Percentiles rank a stretch among this genome's conserved stretches.
These are phyloP conservation scores for Venturia asperata DNA, from an alignment of 2,329 filamentous ascomycete genomes.

Conservation along the genomic window DNA sequence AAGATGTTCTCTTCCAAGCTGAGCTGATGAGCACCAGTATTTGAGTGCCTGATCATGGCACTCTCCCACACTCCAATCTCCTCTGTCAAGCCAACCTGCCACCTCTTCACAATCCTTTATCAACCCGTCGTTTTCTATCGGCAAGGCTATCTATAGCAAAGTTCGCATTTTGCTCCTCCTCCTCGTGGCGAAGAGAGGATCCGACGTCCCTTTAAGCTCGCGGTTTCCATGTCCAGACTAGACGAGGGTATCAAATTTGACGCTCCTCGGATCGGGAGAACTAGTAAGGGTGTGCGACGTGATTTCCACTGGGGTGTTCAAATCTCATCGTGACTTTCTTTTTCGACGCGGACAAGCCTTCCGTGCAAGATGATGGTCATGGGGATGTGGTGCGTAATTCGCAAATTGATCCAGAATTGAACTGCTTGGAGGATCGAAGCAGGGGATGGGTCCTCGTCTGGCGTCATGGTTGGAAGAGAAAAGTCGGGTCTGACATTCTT, in stretches of 20 bases:
- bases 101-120: not conserved
- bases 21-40: not conserved
- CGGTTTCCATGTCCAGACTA: not conserved
- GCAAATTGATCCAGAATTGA: no score
- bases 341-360: not conserved
- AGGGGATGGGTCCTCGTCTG: not conserved
- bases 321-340: not conserved
- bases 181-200: not conserved
- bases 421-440: not conserved
- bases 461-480: not conserved
- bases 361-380: not conserved
- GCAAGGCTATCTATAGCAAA: no score
- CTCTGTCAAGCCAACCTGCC: not conserved
- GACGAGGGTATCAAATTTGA: slow-evolving; percentile 5
- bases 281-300: slow-evolving; percentile 8
- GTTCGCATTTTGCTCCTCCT: not conserved
- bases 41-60: not conserved
- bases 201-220: slow-evolving; percentile 7
- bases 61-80: not conserved
- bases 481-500: not conserved
- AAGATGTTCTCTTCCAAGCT: not conserved
- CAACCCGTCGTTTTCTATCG: not conserved
- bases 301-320: slow-evolving; percentile 1
- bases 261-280: not conserved
- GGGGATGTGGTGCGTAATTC: not conserved